Base-by-base conservation (phyloP, 805 yeast genomes). In the Wickerhamomyces sydowiorum region DNA sequence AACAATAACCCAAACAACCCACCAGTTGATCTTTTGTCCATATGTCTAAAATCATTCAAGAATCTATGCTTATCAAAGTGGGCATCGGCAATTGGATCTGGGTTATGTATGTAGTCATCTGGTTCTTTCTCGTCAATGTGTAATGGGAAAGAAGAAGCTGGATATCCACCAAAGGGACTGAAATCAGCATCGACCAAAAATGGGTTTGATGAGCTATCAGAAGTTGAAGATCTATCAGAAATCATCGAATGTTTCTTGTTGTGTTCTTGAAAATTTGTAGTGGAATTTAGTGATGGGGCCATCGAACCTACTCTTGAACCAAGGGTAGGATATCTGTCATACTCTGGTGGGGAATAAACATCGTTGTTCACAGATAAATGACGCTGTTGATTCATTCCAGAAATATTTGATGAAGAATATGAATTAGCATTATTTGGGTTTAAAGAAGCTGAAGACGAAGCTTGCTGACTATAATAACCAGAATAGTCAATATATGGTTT, bases 131-230 rank as follows among this genome's bases (percentile, higher is more conserved):
- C 98, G 45, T 91, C 96, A 49, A 93, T 80, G 52, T 77, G 82
- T 43, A 91, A 68, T 1, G 99, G 99, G 67, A 91, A 91, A 5
- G 88, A 80, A 15, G 89, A 73, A 8, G 96, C 95, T 1, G 99
- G 98, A 62, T 86, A 91, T 14, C 98, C 98, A 39, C 98, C 99
- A 66, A 91, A 91, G 3, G 98, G 99, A 37, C 86, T 78, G 50
- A 81, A 80, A 55, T 84, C 93, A 19, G 80, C 74, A 54, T 73
- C 80, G 32, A 68, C 70, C 37, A 72, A 45, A 49, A 71, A 71
- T 13, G 76, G 76, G 43, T 68, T 53, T 20, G 65, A 56, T 2
- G 62, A 54, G 4, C 41, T 37, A 22, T 49, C 62, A 5, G 58
- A 51, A 34, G 36, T 46, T 15, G 49, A 43, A 4, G 51, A 44